Evolutionary conservation across 208 protist species (phyloP), one percentile per base, ranked within the genome.

Genomic region (Zelonia costaricensis): DNA sequence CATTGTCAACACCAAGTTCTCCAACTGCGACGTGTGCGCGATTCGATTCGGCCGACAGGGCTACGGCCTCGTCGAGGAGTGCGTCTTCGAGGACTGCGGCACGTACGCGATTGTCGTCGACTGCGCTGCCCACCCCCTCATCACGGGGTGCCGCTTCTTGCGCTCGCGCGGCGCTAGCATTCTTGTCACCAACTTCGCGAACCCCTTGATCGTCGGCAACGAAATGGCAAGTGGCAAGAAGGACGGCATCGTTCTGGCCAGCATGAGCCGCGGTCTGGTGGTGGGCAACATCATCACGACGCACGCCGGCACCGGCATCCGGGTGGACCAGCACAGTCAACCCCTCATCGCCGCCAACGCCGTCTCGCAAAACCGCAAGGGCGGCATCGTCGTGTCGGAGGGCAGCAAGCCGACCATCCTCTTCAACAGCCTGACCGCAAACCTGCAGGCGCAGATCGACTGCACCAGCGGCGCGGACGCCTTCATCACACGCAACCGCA

Each of bases 171-270:
- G 80, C 6, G 76, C 82, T 8, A 74, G 69, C 39, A 87, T 96
- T 39, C 59, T 91, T 18, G 53, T 91, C 15, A 69, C 70, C 39
- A 91, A 85, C 69, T 92, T 87, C 31, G 84, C 85, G 8, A 87
- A 96, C 55, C 90, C 90, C 13, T 53, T 93, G 33, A 88, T 96
- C 65, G 78, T 92, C 46, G 86, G 85, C 49, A 96, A 96, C 62
- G 83, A 88, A 58, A 90, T 96, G 25, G 55, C 55, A 8, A 62
- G 51, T n/a, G 82, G 77, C 10, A 64, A 65, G 38, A 68, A 74
- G 39, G 56, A 89, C 48, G 90, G 84, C 33, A 77, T 93, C 42
- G 74, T 80, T 39, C 42, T 87, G 27, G 62, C 66, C 5, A 76
- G 61, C 54, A 60, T 90, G 63, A 74, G 78, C 33, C 74, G 80